These are phyloP conservation scores for Neostapfia colusana DNA, from an alignment of 176 grass and related monocot species.

Conservation along the genomic window DNA sequence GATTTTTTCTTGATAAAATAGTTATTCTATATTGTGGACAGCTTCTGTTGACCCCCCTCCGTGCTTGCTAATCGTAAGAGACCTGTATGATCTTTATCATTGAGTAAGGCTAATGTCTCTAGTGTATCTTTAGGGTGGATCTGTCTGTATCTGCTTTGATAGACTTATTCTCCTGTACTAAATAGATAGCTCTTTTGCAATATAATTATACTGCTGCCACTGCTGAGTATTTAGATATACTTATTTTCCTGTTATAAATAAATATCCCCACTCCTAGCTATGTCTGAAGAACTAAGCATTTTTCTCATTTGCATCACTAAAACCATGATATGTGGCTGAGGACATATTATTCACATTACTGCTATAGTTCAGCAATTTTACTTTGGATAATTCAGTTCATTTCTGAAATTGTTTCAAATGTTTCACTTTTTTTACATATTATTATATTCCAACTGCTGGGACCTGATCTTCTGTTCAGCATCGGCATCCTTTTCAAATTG, in stretches of 20 bases:
- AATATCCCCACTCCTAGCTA: background rate
- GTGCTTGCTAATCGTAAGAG: no score
- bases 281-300: background rate
- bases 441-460: background rate
- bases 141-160: slow-evolving; percentile 21
- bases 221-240: background rate
- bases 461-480: background rate
- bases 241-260: background rate
- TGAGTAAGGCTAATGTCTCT: background rate
- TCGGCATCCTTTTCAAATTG: background rate
- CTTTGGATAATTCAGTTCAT: background rate
- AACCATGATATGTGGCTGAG: background rate
- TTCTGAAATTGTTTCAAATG: no score
- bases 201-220: background rate
- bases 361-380: background rate
- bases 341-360: background rate
- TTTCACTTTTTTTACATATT: background rate
- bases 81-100: no score
- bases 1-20: slow-evolving; percentile 17
- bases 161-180: background rate
- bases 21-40: background rate
- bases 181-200: no score
- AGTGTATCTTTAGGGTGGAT: background rate
- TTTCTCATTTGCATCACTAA: background rate
- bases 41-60: background rate